Evolutionary conservation across 2,329 filamentous ascomycete genomes (phyloP).

Genomic region (Lasiodiplodia sp.): DNA sequence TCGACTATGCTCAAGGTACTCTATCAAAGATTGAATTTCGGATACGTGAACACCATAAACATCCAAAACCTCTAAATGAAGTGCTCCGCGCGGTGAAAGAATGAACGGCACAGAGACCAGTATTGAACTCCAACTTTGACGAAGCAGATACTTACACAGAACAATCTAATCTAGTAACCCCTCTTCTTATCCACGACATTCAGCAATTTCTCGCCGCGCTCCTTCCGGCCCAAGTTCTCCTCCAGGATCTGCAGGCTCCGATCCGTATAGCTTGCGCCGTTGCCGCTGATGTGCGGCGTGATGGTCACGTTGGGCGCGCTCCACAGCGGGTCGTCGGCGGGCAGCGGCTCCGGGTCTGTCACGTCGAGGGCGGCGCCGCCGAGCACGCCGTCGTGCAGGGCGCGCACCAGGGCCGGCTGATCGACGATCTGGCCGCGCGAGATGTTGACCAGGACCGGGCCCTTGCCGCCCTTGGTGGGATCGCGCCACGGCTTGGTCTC

Average conservation of each 20-base stretch:
- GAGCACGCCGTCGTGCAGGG: constrained; percentile 64
- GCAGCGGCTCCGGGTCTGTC: constrained; percentile 80
- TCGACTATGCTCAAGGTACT: neutral
- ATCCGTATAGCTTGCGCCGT: constrained; percentile 62
- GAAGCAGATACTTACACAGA: too few relatives aligned
- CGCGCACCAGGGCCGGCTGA: constrained; percentile 67
- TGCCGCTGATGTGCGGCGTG: constrained; percentile 70
- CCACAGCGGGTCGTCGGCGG: constrained; percentile 73
- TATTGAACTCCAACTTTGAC: too few relatives aligned
- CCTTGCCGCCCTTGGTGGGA: constrained; percentile 6
- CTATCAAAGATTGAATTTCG: neutral
- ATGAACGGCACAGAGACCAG: neutral
- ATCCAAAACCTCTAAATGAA: constrained; percentile 10
- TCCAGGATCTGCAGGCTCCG: constrained; percentile 65
- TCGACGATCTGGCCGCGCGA: constrained; percentile 70
- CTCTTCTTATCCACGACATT: constrained; percentile 68
- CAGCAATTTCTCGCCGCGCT: constrained; percentile 62
- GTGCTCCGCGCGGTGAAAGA: neutral
- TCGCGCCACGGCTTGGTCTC: neutral
- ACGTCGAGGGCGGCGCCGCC: constrained; percentile 78
- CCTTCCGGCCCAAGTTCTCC: constrained; percentile 62
- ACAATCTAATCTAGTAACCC: constrained; percentile 62
- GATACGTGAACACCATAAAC: neutral
- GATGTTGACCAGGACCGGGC: constrained; percentile 74
- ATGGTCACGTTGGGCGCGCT: constrained; percentile 72